Base-by-base conservation (phyloP, 1,284 basidiomycete species). In the Pseudozyma tsukubaensis region DNA sequence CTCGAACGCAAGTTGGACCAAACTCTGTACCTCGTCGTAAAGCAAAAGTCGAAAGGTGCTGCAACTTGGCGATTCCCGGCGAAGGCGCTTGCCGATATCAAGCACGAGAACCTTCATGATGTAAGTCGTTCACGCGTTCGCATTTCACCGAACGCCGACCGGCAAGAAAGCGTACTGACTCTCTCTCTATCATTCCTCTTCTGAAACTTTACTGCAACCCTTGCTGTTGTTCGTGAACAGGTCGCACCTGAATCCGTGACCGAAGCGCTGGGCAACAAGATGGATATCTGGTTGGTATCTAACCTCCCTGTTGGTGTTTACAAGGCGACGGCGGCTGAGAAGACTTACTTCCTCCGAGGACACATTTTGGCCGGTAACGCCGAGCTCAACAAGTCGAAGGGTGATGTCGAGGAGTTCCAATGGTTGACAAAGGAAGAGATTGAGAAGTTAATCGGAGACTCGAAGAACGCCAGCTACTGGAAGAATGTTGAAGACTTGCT, bases 341-440 rank as follows among this genome's bases (percentile, higher is more conserved):
- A 70, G 78, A 80, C 77, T 10, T 83, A 81, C 62, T 70, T 81
- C 35, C 58, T 83, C 44, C 68, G 72, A 11, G 81, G 61, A 18
- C 82, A 79, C 39, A 60, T 83, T 19, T 50, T 83, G 16, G 74
- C 81, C 0, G 82, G 82, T 11, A 62, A 78, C 19, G 68, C 79
- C 24, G 47, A 66, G 55, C 49, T 75, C 18, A 29, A 40, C 21
- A 61, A 68, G 44, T 16, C 16, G 13, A 48, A 62, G 44, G 37
- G 72, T 85, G 74, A 85, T 57, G 86, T 91, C 60, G 86, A 87
- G 52, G 92, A 93, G 77, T 94, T 93, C 86, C 92, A 92, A 19
- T 95, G 93, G 93, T 87, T 94, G 70, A 94, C 93, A 59, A 93
- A 93, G 85, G 89, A 94, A 83, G 93, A 95, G 87, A 90, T 94